These are phyloP conservation scores for Lasiodiplodia theobromae DNA, from an alignment of 2,329 filamentous ascomycete species.

Conservation along the genomic window DNA sequence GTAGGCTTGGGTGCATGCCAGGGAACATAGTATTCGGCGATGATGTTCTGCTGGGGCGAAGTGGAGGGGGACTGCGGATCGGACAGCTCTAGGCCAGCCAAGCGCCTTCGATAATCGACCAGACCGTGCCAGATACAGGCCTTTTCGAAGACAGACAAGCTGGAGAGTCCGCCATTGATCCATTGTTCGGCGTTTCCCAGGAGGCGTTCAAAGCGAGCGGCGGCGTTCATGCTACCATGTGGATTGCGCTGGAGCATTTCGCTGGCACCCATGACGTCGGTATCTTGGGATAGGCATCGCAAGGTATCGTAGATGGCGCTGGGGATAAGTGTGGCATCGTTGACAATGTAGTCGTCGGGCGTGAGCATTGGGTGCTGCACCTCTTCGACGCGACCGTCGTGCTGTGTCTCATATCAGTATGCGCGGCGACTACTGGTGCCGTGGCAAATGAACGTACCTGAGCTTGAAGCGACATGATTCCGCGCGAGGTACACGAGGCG, in stretches of 20 bases:
- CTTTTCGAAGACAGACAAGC: not conserved
- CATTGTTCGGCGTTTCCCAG: not conserved
- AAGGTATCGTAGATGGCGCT: not conserved
- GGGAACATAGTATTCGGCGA: not conserved
- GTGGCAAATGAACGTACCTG: not conserved
- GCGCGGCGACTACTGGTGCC: too few species aligned
- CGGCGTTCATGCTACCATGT: not conserved
- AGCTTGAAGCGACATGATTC: not conserved
- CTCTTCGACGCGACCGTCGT: not conserved
- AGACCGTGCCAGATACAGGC: not conserved
- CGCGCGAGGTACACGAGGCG: not conserved
- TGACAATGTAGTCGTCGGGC: not conserved
- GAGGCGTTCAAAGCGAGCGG: not conserved
- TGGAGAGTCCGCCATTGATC: not conserved
- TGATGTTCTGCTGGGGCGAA: not conserved
- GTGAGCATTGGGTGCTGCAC: not conserved
- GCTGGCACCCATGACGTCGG: not conserved
- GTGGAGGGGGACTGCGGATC: too few species aligned
- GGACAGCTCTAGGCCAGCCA: too few species aligned
- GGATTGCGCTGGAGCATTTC: not conserved
- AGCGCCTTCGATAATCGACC: not conserved
- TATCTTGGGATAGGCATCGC: not conserved
- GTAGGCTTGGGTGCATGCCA: not conserved
- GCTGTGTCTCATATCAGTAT: not conserved
- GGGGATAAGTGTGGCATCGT: not conserved